Percentiles rank a stretch among this genome's conserved stretches.
These are phyloP conservation scores for Pseudozyma tsukubaensis DNA, from an alignment of 1,284 basidiomycete genomes.

Conservation along the genomic window DNA sequence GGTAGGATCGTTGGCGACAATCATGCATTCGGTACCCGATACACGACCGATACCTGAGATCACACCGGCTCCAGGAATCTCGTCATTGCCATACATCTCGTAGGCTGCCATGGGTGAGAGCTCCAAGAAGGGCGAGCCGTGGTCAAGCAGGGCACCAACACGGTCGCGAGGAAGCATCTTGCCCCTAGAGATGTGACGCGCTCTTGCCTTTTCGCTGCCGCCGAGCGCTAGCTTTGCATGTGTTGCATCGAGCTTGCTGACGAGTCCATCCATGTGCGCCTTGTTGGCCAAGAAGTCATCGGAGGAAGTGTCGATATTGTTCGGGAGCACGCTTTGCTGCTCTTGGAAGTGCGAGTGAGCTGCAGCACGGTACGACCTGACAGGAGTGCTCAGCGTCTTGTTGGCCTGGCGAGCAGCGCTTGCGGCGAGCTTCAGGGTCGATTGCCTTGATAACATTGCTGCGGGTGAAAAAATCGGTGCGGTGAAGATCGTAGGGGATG, in stretches of 20 bases:
- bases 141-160: constrained; percentile 81
- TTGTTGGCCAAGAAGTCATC: constrained; percentile 57
- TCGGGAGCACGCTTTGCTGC: constrained; percentile 52
- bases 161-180: constrained; percentile 85
- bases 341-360: constrained; percentile 41
- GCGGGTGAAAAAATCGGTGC: not conserved
- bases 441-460: constrained; percentile 23
- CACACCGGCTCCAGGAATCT: constrained; percentile 87
- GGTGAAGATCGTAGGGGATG: not conserved
- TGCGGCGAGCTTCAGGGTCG: constrained; percentile 4
- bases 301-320: constrained; percentile 52
- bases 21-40: constrained; percentile 82
- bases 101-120: constrained; percentile 86
- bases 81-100: constrained; percentile 82
- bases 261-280: constrained; percentile 54
- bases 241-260: constrained; percentile 49
- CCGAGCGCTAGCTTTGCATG: constrained; percentile 67
- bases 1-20: constrained; percentile 88
- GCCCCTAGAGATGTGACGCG: constrained; percentile 81
- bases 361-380: constrained; percentile 27
- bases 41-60: constrained; percentile 88
- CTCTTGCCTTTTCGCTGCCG: constrained; percentile 76
- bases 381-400: not conserved
- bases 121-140: constrained; percentile 89
- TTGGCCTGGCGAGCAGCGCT: constrained; percentile 15